Conservation (phyloP, 768 basidiomycete species). For the Leucocoprinus birnbaumii region DNA sequence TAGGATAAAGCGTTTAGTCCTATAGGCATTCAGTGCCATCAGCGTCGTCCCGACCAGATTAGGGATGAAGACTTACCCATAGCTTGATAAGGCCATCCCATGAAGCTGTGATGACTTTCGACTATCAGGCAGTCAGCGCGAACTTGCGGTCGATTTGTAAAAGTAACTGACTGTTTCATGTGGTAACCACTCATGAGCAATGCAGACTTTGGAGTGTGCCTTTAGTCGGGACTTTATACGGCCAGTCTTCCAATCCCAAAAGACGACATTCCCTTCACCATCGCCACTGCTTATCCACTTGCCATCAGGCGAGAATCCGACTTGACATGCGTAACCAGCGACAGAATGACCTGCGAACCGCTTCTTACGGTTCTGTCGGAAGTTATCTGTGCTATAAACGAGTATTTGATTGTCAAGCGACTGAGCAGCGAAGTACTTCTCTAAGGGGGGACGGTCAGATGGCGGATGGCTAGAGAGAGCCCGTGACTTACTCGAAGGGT, state of each 20-base stretch:
- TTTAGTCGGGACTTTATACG: conserved; percentile 88
- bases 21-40: neutral
- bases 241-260: conserved; percentile 99
- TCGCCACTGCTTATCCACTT: conserved; percentile 98
- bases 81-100: conserved; percentile 99
- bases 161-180: conserved; percentile 82
- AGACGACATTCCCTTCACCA: conserved; percentile 90
- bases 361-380: conserved; percentile 98
- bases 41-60: neutral
- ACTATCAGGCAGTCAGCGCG: conserved; percentile 42
- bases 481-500: conserved; percentile 81
- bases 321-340: conserved; percentile 95
- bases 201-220: conserved; percentile 95
- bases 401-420: conserved; percentile 98
- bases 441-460: conserved; percentile 29
- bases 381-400: conserved; percentile 96
- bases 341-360: conserved; percentile 96
- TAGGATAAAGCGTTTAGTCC: conserved; percentile 7
- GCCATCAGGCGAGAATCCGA: conserved; percentile 97
- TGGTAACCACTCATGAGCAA: conserved; percentile 96
- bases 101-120: conserved; percentile 93
- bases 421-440: conserved; percentile 97
- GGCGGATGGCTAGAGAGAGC: conserved; percentile 6
- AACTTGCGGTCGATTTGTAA: conserved; percentile 43
- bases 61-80: conserved; percentile 64